phyloP scores from a whole-genome alignment of 2,329 filamentous ascomycete genomes.

The Ophidiomyces ophidiicola region DNA sequence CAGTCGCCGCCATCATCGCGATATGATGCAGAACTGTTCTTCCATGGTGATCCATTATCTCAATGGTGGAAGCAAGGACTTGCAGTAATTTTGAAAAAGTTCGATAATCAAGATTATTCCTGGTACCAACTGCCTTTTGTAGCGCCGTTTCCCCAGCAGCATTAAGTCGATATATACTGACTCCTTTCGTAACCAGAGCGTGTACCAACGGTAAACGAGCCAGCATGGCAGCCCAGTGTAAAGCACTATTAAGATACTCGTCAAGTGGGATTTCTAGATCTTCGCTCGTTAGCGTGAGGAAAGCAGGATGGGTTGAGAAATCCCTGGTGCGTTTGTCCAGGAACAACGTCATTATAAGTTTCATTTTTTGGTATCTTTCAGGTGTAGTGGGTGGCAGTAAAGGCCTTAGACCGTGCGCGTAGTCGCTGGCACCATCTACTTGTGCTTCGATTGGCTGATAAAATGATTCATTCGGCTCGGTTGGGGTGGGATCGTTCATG shows the following conservation, averaged over 20 bases:
- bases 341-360: constrained; percentile 70
- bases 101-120: constrained; percentile 83
- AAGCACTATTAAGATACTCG: constrained; percentile 66
- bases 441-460: constrained; percentile 27
- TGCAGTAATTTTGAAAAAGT: constrained; percentile 87
- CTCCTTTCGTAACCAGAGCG: constrained; percentile 69
- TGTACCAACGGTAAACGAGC: constrained; percentile 72
- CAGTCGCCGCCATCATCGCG: constrained; percentile 87
- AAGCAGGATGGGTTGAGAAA: constrained; percentile 60
- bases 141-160: constrained; percentile 80
- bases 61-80: constrained; percentile 76
- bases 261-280: constrained; percentile 93
- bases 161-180: constrained; percentile 79
- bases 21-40: constrained; percentile 93
- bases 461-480: constrained; percentile 37
- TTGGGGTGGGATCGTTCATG: constrained; percentile 33
- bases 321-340: constrained; percentile 61
- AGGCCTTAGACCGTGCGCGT: constrained; percentile 25
- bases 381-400: constrained; percentile 44
- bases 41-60: constrained; percentile 77
- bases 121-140: constrained; percentile 83
- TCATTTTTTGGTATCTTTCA: constrained; percentile 66
- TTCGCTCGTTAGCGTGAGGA: constrained; percentile 60
- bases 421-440: constrained; percentile 11
- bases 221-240: constrained; percentile 93